Evolutionary conservation across 2,329 filamentous ascomycete species (phyloP).

Genomic region (Thielaviopsis ethacetica): DNA sequence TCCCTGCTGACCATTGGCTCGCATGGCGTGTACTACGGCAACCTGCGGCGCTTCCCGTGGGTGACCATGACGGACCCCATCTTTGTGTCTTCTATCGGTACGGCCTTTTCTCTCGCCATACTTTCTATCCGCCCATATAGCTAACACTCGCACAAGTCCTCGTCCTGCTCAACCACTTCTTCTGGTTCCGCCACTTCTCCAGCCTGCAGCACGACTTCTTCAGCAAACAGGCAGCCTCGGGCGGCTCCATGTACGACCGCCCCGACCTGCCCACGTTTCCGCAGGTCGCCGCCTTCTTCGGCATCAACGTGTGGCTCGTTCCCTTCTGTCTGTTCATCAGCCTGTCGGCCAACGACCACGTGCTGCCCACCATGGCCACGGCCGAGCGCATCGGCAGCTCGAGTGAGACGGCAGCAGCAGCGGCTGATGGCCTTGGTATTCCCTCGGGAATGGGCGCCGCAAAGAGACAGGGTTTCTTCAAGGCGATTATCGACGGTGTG

Average conservation of each 20-base stretch:
- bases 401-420: conserved; percentile 16
- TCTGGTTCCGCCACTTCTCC: conserved; percentile 93
- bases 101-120: conserved; percentile 16
- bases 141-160: conserved; percentile 35
- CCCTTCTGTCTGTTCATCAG: conserved; percentile 93
- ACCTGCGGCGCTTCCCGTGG: conserved; percentile 57
- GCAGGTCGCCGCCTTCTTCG: conserved; percentile 91
- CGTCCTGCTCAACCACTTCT: conserved; percentile 78
- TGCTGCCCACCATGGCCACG: conserved; percentile 79
- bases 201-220: conserved; percentile 40
- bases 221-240: conserved; percentile 18
- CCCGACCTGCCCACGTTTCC: conserved; percentile 64
- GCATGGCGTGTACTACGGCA: conserved; percentile 76
- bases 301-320: conserved; percentile 89
- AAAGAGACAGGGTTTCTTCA: conserved; percentile 48
- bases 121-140: too few species aligned
- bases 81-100: conserved; percentile 71
- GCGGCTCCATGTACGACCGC: conserved; percentile 44
- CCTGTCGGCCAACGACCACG: conserved; percentile 84
- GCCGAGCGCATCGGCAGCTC: conserved; percentile 38
- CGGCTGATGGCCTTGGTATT: neutral
- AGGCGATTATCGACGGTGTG: conserved; percentile 40
- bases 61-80: conserved; percentile 79
- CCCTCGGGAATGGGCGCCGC: conserved; percentile 13
- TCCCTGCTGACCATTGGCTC: conserved; percentile 61